These are phyloP conservation scores for Boletus rubescentipes DNA, from an alignment of 768 basidiomycete genomes.

Conservation along the genomic window DNA sequence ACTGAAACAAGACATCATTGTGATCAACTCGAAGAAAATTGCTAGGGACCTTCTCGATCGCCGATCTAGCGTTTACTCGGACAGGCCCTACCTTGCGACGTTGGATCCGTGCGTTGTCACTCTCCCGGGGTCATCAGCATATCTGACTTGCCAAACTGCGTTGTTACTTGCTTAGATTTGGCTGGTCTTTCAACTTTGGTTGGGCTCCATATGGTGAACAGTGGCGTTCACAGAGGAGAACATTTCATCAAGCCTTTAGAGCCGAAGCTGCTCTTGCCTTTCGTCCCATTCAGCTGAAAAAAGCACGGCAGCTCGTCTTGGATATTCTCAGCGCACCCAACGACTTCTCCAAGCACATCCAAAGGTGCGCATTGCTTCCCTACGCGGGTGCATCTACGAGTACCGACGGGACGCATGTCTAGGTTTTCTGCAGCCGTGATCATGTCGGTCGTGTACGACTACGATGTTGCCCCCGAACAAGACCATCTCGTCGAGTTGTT, in stretches of 20 bases:
- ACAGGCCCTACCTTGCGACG: constrained; percentile 19
- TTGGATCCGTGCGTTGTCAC: constrained; percentile 11
- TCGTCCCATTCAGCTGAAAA: constrained; percentile 18
- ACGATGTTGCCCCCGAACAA: constrained; percentile 32
- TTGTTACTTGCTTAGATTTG: constrained; percentile 20
- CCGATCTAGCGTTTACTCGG: constrained; percentile 28
- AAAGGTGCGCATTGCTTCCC: background rate
- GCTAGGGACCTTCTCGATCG: constrained; percentile 30
- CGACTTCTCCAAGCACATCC: constrained; percentile 3
- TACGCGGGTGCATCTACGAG: no score
- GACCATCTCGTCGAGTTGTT: constrained; percentile 40
- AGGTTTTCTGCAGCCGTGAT: constrained; percentile 38
- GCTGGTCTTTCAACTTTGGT: constrained; percentile 19
- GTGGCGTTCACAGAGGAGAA: constrained; percentile 25
- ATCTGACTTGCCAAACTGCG: background rate
- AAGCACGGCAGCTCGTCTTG: constrained; percentile 17
- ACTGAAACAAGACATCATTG: constrained; percentile 22
- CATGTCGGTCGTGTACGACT: constrained; percentile 42
- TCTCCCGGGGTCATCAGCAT: background rate
- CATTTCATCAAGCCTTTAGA: constrained; percentile 26
- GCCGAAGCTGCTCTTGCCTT: constrained; percentile 13
- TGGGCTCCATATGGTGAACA: constrained; percentile 20
- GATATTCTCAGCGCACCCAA: constrained; percentile 11
- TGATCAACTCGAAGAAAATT: constrained; percentile 26
- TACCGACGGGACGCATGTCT: background rate